A percentile compares a stretch with the other conserved stretches of the same genome.
Evolutionary conservation across 805 yeast genomes (phyloP).

Genomic region (Metschnikowia reukaufii): DNA sequence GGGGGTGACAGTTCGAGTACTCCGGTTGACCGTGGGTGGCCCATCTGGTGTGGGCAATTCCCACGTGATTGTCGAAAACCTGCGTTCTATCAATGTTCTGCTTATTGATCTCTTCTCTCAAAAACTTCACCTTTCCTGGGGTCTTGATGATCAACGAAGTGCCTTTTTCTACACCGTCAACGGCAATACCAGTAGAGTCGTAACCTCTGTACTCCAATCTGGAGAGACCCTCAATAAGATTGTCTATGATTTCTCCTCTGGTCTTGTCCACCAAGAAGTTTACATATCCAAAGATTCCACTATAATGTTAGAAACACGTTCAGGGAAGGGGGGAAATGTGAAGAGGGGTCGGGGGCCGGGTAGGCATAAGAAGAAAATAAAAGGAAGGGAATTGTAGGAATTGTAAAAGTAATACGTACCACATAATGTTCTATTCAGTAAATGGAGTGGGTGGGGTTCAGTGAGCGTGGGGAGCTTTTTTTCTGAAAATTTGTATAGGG

Average conservation of each 20-base stretch:
- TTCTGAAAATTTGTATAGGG: slow-evolving; percentile 2
- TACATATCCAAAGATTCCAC: slow-evolving; percentile 98
- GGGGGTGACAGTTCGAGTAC: slow-evolving; percentile 90
- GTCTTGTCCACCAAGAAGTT: slow-evolving; percentile 90
- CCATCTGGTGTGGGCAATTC: slow-evolving; percentile 99
- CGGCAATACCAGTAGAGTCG: slow-evolving; percentile 95
- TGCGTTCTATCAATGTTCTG: slow-evolving; percentile 56
- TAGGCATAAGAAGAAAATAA: too few relatives aligned
- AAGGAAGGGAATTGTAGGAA: too few relatives aligned
- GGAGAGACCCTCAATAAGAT: slow-evolving; percentile 78
- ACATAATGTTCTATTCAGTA: slow-evolving; percentile 13
- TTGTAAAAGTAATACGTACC: slow-evolving; percentile 12
- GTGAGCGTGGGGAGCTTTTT: background rate
- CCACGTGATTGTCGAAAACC: slow-evolving; percentile 81
- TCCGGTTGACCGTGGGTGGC: slow-evolving; percentile 98
- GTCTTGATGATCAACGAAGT: slow-evolving; percentile 75
- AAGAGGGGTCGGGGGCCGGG: too few relatives aligned
- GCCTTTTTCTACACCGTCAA: slow-evolving; percentile 81
- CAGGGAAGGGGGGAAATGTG: too few relatives aligned
- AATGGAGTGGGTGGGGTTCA: background rate
- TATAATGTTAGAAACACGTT: slow-evolving; percentile 21
- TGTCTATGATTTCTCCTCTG: slow-evolving; percentile 89
- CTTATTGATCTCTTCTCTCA: slow-evolving; percentile 61
- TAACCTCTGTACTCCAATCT: slow-evolving; percentile 97
- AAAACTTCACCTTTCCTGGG: slow-evolving; percentile 86